phyloP scores from a whole-genome alignment of 768 basidiomycete genomes.

The Psilocybe cyanescens region DNA sequence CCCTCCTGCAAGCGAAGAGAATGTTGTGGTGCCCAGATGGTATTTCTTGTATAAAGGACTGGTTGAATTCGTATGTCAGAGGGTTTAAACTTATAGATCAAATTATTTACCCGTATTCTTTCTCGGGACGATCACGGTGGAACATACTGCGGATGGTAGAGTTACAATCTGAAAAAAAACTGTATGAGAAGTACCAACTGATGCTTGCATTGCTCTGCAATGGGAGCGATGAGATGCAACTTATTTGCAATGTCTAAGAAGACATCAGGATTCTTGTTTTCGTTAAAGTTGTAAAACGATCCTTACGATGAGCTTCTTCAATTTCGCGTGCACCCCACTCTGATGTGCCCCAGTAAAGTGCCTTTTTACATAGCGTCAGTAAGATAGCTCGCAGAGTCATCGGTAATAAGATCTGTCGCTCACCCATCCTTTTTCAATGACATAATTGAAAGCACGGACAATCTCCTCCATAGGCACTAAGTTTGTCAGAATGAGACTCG shows the following conservation, averaged over 20 bases:
- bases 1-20: constrained; percentile 71
- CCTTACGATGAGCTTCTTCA: constrained; percentile 62
- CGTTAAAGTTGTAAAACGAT: not conserved
- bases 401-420: constrained; percentile 18
- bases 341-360: constrained; percentile 73
- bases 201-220: constrained; percentile 78
- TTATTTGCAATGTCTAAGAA: constrained; percentile 63
- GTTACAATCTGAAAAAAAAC: not conserved
- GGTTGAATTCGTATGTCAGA: not conserved
- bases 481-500: not conserved
- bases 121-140: constrained; percentile 79
- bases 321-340: constrained; percentile 80
- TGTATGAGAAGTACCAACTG: constrained; percentile 40
- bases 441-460: constrained; percentile 76
- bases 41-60: constrained; percentile 71
- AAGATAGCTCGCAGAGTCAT: too few species aligned
- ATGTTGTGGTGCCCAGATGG: constrained; percentile 72
- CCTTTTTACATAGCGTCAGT: constrained; percentile 30
- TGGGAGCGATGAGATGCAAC: constrained; percentile 67
- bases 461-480: constrained; percentile 71
- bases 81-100: not conserved
- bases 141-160: constrained; percentile 57
- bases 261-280: not conserved
- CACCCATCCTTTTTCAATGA: constrained; percentile 72
- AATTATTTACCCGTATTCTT: constrained; percentile 63